phyloP scores from a whole-genome alignment of 371 early-diverging fungal species.

The Cokeromyces recurvatus region DNA sequence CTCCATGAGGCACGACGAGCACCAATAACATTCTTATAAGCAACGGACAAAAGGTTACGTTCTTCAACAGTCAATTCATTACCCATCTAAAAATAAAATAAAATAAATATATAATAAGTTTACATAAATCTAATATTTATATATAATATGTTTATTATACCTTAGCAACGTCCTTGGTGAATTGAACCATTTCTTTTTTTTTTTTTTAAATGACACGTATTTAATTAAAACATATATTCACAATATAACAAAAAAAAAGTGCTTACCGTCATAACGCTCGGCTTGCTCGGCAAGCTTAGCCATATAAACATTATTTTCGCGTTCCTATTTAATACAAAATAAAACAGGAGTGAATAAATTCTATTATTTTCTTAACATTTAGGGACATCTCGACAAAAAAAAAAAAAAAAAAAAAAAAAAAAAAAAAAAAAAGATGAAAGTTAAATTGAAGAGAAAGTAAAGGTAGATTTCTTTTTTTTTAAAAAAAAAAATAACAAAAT shows the following conservation, averaged over 20 bases:
- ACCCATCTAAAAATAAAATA: conserved; percentile 21
- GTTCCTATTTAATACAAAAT: conserved; percentile 25
- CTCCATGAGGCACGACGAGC: conserved; percentile 99
- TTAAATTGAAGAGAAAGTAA: too few relatives aligned
- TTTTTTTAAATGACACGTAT: neutral
- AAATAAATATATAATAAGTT: too few relatives aligned
- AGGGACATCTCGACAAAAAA: too few relatives aligned
- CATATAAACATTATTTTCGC: conserved; percentile 67
- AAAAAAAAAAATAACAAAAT: too few relatives aligned
- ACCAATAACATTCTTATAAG: conserved; percentile 99
- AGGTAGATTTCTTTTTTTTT: too few relatives aligned
- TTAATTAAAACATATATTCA: neutral
- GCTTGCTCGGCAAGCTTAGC: conserved; percentile 99
- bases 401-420: neutral
- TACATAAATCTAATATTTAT: conserved; percentile 1
- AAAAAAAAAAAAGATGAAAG: too few relatives aligned
- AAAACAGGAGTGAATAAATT: conserved; percentile 3
- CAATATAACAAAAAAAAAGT: neutral
- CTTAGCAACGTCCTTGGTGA: conserved; percentile 86
- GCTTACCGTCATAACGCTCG: conserved; percentile 91
- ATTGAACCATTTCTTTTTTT: conserved; percentile 94
- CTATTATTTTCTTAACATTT: too few relatives aligned
- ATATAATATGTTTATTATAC: conserved; percentile 22
- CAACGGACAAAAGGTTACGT: conserved; percentile 98
- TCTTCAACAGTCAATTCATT: conserved; percentile 93